These are phyloP conservation scores for Annulohypoxylon stygium DNA, from an alignment of 495 filamentous ascomycete genomes.

Conservation along the genomic window DNA sequence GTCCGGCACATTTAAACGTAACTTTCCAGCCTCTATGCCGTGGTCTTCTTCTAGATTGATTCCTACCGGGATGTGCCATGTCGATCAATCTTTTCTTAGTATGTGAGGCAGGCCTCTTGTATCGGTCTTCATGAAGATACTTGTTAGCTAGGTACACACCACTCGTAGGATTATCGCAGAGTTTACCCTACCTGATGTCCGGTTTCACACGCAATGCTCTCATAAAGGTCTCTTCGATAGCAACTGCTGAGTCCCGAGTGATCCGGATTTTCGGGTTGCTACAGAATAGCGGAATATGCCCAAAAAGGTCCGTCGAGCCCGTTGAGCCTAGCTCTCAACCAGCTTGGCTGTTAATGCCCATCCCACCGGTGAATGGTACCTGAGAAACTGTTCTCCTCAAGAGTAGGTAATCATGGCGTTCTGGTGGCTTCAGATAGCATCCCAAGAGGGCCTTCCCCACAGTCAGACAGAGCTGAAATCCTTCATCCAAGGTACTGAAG, in stretches of 20 bases:
- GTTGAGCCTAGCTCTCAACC: conserved; percentile 35
- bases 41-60: conserved; percentile 37
- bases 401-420: conserved; percentile 25
- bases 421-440: conserved; percentile 26
- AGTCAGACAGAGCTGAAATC: conserved; percentile 26
- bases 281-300: conserved; percentile 34
- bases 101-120: conserved; percentile 20
- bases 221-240: conserved; percentile 26
- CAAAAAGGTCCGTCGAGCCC: conserved; percentile 16
- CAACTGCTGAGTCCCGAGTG: conserved; percentile 13
- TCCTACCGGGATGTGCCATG: conserved; percentile 34
- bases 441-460: conserved; percentile 25
- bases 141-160: conserved; percentile 8
- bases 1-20: conserved; percentile 30
- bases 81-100: conserved; percentile 34
- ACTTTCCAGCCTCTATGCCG: conserved; percentile 25
- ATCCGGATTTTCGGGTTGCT: conserved; percentile 15
- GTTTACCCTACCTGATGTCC: conserved; percentile 28
- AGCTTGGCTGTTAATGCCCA: conserved; percentile 27
- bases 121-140: conserved; percentile 21
- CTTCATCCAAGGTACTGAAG: conserved; percentile 50
- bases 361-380: conserved; percentile 12
- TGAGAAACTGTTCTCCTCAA: conserved; percentile 4
- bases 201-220: conserved; percentile 27
- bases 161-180: conserved; percentile 11